Base-by-base conservation (phyloP, 1,284 basidiomycete species). In the Calocybe gambosa region DNA sequence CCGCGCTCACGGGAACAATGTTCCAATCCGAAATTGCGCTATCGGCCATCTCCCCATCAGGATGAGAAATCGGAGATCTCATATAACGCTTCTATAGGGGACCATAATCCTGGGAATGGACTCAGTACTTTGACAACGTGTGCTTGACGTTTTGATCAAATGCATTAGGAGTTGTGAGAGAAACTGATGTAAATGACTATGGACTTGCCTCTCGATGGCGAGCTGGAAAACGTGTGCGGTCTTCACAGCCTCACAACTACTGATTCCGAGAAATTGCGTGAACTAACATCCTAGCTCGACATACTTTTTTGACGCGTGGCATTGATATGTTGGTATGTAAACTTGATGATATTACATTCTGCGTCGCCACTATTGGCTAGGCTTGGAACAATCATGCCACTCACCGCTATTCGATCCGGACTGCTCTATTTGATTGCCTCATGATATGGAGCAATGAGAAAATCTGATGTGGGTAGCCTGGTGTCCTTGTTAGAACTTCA, bases 31-130 rank as follows among this genome's bases (percentile, higher is more conserved):
- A 55, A 51, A 38, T 45, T 49, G 42, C 39, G 28, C 39, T 44
- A 42, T 50, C 53, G 55, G 55, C 51, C 41, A 56, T 56, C 53
- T 50, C 55, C 53, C 36, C 19, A 49, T 52, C 55, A 42, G 43
- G 45, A 50, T 52, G 7, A 29, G n/a, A 45, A 51, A 34, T 49
- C 47, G 45, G 44, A 50, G 51, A 55, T 53, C 13, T 21, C 16
- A 15, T 5, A 9, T 15, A 19, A 23, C 28, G 36, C 36, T 38
- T 43, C 36, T 29, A 43, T 39, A 42, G 9, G 43, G 47, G 43
- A 49, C 55, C 55, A 50, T 46, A 19, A n/a, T 43, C 51, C 54
- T 50, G 55, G 54, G 50, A 55, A 56, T 48, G 43, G 43, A 36
- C 33, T 19, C 15, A 38, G 18, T 46, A 39, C n/a, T 47, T 34